phyloP scores from a whole-genome alignment of 2,329 filamentous ascomycete species.

The Myriosclerotinia scirpicola region DNA sequence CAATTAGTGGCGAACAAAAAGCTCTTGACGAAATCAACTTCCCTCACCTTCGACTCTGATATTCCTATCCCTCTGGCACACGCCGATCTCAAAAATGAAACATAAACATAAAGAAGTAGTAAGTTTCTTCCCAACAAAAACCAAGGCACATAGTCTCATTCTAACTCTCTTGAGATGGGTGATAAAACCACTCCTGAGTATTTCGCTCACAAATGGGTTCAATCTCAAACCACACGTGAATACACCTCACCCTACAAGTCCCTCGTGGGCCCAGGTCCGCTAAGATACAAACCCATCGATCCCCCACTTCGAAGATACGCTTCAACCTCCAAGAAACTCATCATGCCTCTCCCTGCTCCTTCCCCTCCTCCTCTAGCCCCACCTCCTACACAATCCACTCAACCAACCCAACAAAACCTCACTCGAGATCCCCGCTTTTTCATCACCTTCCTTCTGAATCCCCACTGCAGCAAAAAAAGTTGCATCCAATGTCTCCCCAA shows the following conservation, averaged over 20 bases:
- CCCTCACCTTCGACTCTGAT: too few species aligned
- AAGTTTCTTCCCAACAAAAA: not conserved
- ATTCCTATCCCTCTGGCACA: too few species aligned
- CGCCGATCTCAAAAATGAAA: too few species aligned
- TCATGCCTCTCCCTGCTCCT: too few species aligned
- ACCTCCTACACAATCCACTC: not conserved
- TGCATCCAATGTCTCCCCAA: not conserved
- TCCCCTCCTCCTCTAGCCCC: too few species aligned
- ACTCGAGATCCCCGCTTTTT: not conserved
- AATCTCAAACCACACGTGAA: not conserved
- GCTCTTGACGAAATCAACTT: too few species aligned
- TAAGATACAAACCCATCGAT: too few species aligned
- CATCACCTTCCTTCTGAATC: not conserved
- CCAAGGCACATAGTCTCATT: not conserved
- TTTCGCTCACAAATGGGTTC: slow-evolving; percentile 3
- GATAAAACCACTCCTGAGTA: not conserved
- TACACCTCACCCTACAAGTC: not conserved
- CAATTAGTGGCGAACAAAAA: too few species aligned
- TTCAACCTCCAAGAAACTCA: too few species aligned
- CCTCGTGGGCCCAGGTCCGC: too few species aligned
- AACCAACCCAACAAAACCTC: not conserved
- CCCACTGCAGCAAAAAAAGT: not conserved
- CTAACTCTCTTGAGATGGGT: not conserved
- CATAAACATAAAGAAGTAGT: not conserved
- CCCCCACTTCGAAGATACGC: too few species aligned